Conservation (phyloP, 306 rosid genomes). For the Lagenaria siceraria region DNA sequence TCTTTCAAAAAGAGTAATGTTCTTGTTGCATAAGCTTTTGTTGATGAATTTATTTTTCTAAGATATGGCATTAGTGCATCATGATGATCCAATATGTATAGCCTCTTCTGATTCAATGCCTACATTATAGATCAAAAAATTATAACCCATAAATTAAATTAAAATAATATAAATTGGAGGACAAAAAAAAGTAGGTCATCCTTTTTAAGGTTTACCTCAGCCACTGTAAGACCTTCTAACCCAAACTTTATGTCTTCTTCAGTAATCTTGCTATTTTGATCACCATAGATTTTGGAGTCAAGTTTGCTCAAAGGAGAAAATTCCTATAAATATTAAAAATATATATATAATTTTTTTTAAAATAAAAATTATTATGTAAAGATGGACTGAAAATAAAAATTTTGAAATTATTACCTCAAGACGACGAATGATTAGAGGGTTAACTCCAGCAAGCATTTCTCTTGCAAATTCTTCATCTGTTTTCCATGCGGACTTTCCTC, state of each 20-base stretch:
- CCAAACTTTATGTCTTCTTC: slow-evolving; percentile 32
- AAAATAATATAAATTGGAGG: not conserved
- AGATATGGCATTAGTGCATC: slow-evolving; percentile 60
- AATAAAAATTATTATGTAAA: not conserved
- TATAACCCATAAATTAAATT: too few species aligned
- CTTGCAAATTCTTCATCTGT: slow-evolving; percentile 58
- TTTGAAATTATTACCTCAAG: slow-evolving; percentile 27
- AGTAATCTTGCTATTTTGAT: slow-evolving; percentile 49
- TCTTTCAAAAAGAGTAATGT: slow-evolving; percentile 47
- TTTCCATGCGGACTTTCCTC: slow-evolving; percentile 58
- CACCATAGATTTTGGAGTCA: slow-evolving; percentile 32
- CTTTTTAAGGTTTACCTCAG: slow-evolving; percentile 27
- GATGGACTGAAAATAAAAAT: not conserved
- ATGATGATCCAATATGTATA: slow-evolving; percentile 68
- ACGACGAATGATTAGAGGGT: slow-evolving; percentile 49
- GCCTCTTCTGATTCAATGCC: slow-evolving; percentile 41
- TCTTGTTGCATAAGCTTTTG: slow-evolving; percentile 57
- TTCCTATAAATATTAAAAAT: slow-evolving; percentile 29
- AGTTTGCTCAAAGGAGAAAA: slow-evolving; percentile 70
- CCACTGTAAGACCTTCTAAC: slow-evolving; percentile 40
- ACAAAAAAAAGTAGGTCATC: not conserved
- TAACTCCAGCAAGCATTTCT: slow-evolving; percentile 82
- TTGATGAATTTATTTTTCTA: slow-evolving; percentile 40
- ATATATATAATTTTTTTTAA: too few species aligned
- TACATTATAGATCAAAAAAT: not conserved